phyloP scores from a whole-genome alignment of 306 rosid genomes.

The Ochetophila trinervis region DNA sequence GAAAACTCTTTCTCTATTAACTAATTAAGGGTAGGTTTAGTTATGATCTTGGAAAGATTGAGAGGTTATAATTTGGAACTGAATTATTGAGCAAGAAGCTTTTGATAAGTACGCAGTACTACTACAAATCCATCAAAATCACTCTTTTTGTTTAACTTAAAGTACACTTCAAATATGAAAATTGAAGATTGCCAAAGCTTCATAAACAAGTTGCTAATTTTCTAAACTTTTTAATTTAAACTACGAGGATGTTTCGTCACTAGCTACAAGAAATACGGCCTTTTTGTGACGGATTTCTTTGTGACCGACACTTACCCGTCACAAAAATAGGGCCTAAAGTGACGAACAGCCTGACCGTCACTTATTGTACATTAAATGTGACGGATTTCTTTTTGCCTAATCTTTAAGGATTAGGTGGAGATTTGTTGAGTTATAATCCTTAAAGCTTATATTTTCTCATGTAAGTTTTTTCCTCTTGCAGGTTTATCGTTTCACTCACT shows the following conservation, averaged over 20 bases:
- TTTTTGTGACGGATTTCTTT: too few relatives aligned
- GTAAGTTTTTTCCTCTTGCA: too few relatives aligned
- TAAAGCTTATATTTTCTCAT: too few relatives aligned
- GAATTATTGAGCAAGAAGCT: slow-evolving; percentile 22
- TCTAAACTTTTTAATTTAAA: slow-evolving; percentile 10
- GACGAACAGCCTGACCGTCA: too few relatives aligned
- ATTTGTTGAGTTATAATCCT: too few relatives aligned
- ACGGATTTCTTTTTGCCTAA: too few relatives aligned
- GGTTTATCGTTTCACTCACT: too few relatives aligned
- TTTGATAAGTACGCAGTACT: background rate
- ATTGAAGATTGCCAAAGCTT: slow-evolving; percentile 30
- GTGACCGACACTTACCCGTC: too few relatives aligned
- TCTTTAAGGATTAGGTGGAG: too few relatives aligned
- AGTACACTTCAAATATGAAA: slow-evolving; percentile 46
- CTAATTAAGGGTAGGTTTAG: slow-evolving; percentile 41
- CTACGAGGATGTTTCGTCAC: slow-evolving; percentile 12
- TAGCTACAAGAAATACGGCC: too few relatives aligned
- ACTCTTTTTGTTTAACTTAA: slow-evolving; percentile 34
- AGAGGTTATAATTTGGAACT: slow-evolving; percentile 19
- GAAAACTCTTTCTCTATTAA: slow-evolving; percentile 5
- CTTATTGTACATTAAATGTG: too few relatives aligned
- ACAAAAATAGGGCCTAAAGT: too few relatives aligned
- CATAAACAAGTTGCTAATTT: slow-evolving; percentile 21
- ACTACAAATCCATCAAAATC: slow-evolving; percentile 31
- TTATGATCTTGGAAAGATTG: slow-evolving; percentile 69